Evolutionary conservation across 192 early-diverging fungal genomes (phyloP).

Genomic region (Umbelopsis vinacea): DNA sequence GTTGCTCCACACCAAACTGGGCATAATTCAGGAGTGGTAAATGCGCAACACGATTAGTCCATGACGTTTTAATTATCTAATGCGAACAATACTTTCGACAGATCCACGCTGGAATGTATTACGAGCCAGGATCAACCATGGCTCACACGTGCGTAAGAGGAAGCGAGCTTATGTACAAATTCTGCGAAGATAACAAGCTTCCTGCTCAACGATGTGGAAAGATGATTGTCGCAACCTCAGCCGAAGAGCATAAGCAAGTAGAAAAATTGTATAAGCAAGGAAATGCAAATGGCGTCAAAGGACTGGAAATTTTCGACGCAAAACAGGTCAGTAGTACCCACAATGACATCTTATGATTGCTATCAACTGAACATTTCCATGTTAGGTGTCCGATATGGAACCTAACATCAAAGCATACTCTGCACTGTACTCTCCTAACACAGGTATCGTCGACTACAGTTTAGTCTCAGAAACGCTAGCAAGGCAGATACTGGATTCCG

Average conservation of each 20-base stretch:
- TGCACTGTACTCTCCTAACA: slow-evolving; percentile 42
- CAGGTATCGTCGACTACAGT: slow-evolving; percentile 38
- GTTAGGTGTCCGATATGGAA: slow-evolving; percentile 33
- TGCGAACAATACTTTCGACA: background rate
- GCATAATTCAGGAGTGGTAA: slow-evolving; percentile 39
- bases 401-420: slow-evolving; percentile 40
- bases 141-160: slow-evolving; percentile 52
- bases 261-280: slow-evolving; percentile 35
- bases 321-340: slow-evolving; percentile 23
- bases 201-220: slow-evolving; percentile 51
- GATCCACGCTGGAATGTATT: slow-evolving; percentile 41
- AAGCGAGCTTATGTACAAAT: slow-evolving; percentile 50
- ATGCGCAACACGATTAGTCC: background rate
- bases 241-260: slow-evolving; percentile 41
- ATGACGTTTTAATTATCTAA: background rate
- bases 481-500: slow-evolving; percentile 30
- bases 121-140: slow-evolving; percentile 40
- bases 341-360: background rate
- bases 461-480: slow-evolving; percentile 40
- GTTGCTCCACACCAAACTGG: slow-evolving; percentile 41
- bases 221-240: slow-evolving; percentile 49
- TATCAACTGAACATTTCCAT: background rate
- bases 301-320: slow-evolving; percentile 34
- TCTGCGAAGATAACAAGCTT: slow-evolving; percentile 45
- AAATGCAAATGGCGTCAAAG: slow-evolving; percentile 38